phyloP scores from a whole-genome alignment of 805 yeast species.

The Komagataella pastoris region DNA sequence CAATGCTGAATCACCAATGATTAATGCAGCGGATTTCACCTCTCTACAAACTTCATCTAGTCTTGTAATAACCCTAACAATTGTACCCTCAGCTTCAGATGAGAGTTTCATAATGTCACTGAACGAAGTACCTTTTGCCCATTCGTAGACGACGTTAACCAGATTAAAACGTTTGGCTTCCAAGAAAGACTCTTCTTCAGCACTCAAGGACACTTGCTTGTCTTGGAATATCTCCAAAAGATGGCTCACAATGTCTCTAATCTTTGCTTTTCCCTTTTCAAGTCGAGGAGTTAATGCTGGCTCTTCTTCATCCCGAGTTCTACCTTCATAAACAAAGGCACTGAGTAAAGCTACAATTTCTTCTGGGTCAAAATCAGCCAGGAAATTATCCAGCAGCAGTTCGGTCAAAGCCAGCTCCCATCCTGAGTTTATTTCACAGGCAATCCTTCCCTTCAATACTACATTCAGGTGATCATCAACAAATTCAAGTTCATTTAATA shows the following conservation, averaged over 20 bases:
- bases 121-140: conserved; percentile 94
- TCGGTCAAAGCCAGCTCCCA: conserved; percentile 88
- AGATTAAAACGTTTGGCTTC: conserved; percentile 80
- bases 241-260: conserved; percentile 55
- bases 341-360: conserved; percentile 93
- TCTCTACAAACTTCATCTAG: conserved; percentile 92
- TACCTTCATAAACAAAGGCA: conserved; percentile 87
- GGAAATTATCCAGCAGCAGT: conserved; percentile 76
- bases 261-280: conserved; percentile 54
- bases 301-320: conserved; percentile 48
- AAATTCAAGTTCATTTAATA: conserved; percentile 65
- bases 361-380: conserved; percentile 88
- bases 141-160: conserved; percentile 90
- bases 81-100: conserved; percentile 89
- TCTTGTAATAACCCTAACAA: conserved; percentile 89
- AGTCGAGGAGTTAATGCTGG: conserved; percentile 59
- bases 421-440: conserved; percentile 85
- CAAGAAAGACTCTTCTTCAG: conserved; percentile 76
- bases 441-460: conserved; percentile 80
- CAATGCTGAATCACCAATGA: conserved; percentile 85
- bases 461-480: conserved; percentile 69
- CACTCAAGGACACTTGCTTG: conserved; percentile 62
- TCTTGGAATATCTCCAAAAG: conserved; percentile 48
- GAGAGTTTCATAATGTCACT: conserved; percentile 84
- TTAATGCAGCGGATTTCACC: conserved; percentile 85